Base-by-base conservation (phyloP, 331 rosid species). In the Arachis monticola region DNA sequence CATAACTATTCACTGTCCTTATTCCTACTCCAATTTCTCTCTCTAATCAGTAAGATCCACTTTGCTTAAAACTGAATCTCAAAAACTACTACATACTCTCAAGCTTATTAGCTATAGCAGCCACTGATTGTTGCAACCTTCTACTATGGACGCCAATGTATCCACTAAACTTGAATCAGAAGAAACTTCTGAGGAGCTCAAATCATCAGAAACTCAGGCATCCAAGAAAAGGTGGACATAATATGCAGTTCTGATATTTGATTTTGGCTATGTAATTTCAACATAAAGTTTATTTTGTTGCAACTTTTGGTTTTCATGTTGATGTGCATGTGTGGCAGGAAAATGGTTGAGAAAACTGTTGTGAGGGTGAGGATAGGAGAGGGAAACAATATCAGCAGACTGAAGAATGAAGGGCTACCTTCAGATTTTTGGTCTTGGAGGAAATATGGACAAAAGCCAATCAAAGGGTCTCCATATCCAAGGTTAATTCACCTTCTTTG, bases 381-480 rank as follows among this genome's bases (percentile, higher is more conserved):
- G 74, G 40, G 40, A 35, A 88, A 53, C 13, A 53, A 88, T 84
- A 91, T 79, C 44, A 87, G 96, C 65, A 93, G 88, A 78, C 53
- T 86, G 65, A 91, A 91, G 90, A 93, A 89, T 66, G 97, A 93
- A 89, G 97, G 97, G 8, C 82, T 87, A 41, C 96, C 97, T 80
- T 87, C 91, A 35, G 98, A 93, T 84, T 83, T 82, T 47, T 91
- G 98, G 98, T 93, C 98, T 66, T 93, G 98, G 98, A 93, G 98
- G 78, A 93, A 91, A 84, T 93, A 93, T 87, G 98, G 98, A 69
- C 98, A 93, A 53, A 93, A 93, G 53, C 97, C 98, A 14, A 93
- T 93, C 60, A 93, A 93, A 64, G 98, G 98, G 47, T 93, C 98
- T 78, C 97, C 98, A 75, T 83, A 88, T 85, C 98, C 98, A 76